phyloP scores from a whole-genome alignment of 2,329 filamentous ascomycete genomes.

The Exophiala sideris region DNA sequence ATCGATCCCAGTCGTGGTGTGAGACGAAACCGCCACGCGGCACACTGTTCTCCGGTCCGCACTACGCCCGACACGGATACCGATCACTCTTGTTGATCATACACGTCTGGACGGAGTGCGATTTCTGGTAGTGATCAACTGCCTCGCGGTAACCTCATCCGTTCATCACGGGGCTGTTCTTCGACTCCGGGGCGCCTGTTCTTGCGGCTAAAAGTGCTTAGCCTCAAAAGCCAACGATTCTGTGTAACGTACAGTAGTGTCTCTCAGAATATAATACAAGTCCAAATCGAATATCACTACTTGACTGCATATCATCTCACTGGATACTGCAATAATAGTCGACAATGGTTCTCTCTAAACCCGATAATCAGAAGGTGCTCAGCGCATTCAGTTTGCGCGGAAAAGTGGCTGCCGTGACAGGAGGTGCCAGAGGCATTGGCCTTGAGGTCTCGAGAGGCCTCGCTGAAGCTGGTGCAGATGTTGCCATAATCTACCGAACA shows the following conservation, averaged over 20 bases:
- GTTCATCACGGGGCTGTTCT: too few relatives aligned
- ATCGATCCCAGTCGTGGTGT: conserved; percentile 24
- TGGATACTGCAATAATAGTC: background rate
- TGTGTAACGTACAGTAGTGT: too few relatives aligned
- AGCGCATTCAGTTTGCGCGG: conserved; percentile 23
- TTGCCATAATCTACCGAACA: conserved; percentile 19
- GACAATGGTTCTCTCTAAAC: background rate
- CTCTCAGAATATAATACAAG: too few relatives aligned
- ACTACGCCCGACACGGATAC: too few relatives aligned
- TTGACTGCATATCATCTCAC: background rate
- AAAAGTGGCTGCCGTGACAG: conserved; percentile 28
- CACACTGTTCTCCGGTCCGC: background rate
- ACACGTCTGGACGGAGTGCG: too few relatives aligned
- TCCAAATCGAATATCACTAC: too few relatives aligned
- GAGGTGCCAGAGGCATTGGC: conserved; percentile 26
- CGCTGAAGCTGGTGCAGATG: conserved; percentile 16
- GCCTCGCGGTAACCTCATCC: too few relatives aligned
- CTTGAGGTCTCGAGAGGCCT: conserved; percentile 22
- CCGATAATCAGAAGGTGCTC: background rate
- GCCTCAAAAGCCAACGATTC: too few relatives aligned
- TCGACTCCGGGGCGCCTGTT: too few relatives aligned
- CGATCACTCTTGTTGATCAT: too few relatives aligned
- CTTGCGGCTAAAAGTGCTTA: too few relatives aligned
- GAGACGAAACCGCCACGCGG: background rate
- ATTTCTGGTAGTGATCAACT: too few relatives aligned